Evolutionary conservation across 2,329 filamentous ascomycete species (phyloP), one percentile per base, ranked within the genome.

Genomic region (Penicillium freii): DNA sequence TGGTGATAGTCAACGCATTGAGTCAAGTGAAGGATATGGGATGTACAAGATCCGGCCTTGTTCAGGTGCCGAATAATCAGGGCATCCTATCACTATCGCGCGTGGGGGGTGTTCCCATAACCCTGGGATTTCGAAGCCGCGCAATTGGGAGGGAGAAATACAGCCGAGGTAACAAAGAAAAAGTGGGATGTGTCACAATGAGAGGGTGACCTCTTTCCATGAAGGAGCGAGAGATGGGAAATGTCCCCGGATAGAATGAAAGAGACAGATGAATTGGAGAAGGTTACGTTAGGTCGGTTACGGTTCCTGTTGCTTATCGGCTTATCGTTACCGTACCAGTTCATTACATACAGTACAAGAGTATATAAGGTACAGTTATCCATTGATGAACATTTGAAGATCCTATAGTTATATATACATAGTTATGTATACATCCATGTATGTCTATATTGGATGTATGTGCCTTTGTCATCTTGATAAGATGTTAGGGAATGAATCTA

Each of bases 1-100:
- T 25, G 47, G 40, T 53, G 25, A 33, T 11, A 39, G 57, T 65
- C 62, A 64, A 61, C 62, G 55, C 63, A 64, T 65, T 57, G 60
- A 61, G 60, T 57, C 54, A 59, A 62, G 55, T 48, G 49, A 27
- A 46, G 54, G 44, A 44, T 19, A 23, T 45, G 44, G 40, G 48
- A 49, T 45, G n/a, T 59, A 45, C 58, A 59, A 40, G 49, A 40
- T 39, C 51, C 56, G 47, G 56, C 59, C 61, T 62, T 57, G 54
- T 56, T 56, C 53, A 58, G 44, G 47, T 19, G 46, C 54, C 54
- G 43, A 53, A 53, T 57, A 52, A 51, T 64, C 52, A 62, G 59
- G 58, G 57, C 61, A 63, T 64, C 56, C 55, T 55, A 58, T 39
- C 43, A 57, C 55, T 52, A 29, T 55, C 38, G 49, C 54, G 51